Evolutionary conservation across 192 early-diverging fungal genomes (phyloP).

Genomic region (Backusella parvicylindrica): DNA sequence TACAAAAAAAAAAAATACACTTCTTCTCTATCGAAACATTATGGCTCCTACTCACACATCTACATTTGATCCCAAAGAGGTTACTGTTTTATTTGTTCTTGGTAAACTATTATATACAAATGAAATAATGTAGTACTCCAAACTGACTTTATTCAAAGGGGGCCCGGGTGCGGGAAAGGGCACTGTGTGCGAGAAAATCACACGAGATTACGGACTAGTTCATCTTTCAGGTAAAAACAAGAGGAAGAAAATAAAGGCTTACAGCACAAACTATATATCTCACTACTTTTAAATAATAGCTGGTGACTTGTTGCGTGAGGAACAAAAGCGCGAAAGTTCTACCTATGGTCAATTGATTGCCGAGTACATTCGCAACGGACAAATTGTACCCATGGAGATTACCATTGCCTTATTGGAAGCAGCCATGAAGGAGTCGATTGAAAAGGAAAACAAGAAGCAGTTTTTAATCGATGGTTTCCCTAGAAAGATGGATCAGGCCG

Average conservation of each 20-base stretch:
- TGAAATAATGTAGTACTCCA: background rate
- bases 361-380: slow-evolving; percentile 84
- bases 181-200: slow-evolving; percentile 88
- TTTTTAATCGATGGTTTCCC: slow-evolving; percentile 99
- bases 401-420: slow-evolving; percentile 87
- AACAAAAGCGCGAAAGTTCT: slow-evolving; percentile 75
- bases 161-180: slow-evolving; percentile 92
- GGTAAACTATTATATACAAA: background rate
- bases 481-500: slow-evolving; percentile 85
- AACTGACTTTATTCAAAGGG: slow-evolving; percentile 25
- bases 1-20: background rate
- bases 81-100: slow-evolving; percentile 32
- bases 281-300: slow-evolving; percentile 40
- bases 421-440: slow-evolving; percentile 71
- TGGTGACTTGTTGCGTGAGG: slow-evolving; percentile 90
- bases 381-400: slow-evolving; percentile 93
- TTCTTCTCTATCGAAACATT: background rate
- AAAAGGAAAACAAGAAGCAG: slow-evolving; percentile 45
- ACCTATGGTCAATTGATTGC: slow-evolving; percentile 87
- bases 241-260: background rate
- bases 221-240: slow-evolving; percentile 74
- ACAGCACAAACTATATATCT: background rate
- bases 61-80: slow-evolving; percentile 16
- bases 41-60: background rate
- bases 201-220: slow-evolving; percentile 85